Conservation (phyloP, 805 yeast genomes). For the Yamadazyma kitorensis region DNA sequence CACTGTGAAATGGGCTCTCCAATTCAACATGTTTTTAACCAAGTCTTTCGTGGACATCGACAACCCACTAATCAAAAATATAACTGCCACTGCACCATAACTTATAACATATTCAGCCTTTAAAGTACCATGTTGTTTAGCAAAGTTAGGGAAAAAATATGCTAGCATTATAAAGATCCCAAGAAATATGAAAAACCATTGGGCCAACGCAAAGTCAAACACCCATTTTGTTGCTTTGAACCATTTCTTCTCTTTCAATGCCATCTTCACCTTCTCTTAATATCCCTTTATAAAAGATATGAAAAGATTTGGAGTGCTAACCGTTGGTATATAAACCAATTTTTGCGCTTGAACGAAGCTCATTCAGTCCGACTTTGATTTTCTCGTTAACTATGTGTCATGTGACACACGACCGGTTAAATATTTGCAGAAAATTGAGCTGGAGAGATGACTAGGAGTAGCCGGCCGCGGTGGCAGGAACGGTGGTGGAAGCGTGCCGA, state of each 20-base stretch:
- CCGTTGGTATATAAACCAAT: no score
- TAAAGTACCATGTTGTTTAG: slow-evolving; percentile 76
- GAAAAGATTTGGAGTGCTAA: no score
- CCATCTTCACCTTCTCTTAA: no score
- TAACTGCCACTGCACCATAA: slow-evolving; percentile 84
- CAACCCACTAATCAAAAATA: slow-evolving; percentile 78
- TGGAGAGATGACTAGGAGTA: no score
- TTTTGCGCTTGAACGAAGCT: no score
- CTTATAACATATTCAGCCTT: slow-evolving; percentile 73
- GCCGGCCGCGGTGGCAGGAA: no score
- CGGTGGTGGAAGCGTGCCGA: no score
- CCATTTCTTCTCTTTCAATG: slow-evolving; percentile 10
- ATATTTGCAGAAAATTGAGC: no score
- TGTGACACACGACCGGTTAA: no score
- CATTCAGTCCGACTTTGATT: no score
- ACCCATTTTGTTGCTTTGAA: slow-evolving; percentile 14
- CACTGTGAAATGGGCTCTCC: slow-evolving; percentile 81
- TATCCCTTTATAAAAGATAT: no score
- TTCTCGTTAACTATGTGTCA: no score
- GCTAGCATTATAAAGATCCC: slow-evolving; percentile 77
- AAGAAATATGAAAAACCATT: slow-evolving; percentile 76
- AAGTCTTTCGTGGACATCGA: slow-evolving; percentile 68
- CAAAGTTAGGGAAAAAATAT: slow-evolving; percentile 75
- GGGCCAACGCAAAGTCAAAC: slow-evolving; percentile 32
- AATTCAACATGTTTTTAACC: slow-evolving; percentile 60